Evolutionary conservation across 139 green algal genomes (phyloP), one percentile per base, ranked within the genome.

Genomic region (Mychonastes homosphaera): DNA sequence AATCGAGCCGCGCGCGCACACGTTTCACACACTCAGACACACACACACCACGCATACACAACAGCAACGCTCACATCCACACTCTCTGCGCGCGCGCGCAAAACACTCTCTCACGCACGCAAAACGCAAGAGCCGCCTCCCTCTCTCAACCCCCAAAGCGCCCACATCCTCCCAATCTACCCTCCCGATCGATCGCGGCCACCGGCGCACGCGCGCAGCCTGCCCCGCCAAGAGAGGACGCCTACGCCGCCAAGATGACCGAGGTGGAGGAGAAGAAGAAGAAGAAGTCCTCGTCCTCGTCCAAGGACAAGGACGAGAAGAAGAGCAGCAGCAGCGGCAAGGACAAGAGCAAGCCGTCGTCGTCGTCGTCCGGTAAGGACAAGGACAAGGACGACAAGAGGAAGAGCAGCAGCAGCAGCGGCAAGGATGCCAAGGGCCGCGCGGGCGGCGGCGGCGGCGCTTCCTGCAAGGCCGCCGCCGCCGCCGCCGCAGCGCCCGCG

Each of bases 231-330:
- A 28, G 35, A n/a, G 35, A 71, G 19, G 70, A 59, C 21, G 59
- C 58, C 53, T 69, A 78, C 41, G 65, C 70, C 19, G 64, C 49
- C 18, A 61, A 80, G 27, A 70, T 75, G 27, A 73, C 73, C 56
- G 39, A 67, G 7, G 68, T 63, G 34, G 62, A 67, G 16, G 52
- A 60, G 19, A 72, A 68, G 45, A 69, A 70, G 32, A 41, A 73
- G 21, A 63, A 69, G 28, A 71, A 71, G 39, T 44, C 51, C 41
- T 63, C 66, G 16, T 21, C 50, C 13, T 33, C 39, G 34, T 28
- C 51, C 54, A 74, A 70, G 32, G 53, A 62, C 23, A 74, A 74
- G 48, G 62, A 69, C 38, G 55, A 73, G 13, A 54, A 71, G n/a
- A 62, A 69, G 35, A 10, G 36, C 26, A 35, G 21, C 21, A 29